phyloP scores from a whole-genome alignment of 1,284 basidiomycete genomes.

The Phellinidium pouzarii region DNA sequence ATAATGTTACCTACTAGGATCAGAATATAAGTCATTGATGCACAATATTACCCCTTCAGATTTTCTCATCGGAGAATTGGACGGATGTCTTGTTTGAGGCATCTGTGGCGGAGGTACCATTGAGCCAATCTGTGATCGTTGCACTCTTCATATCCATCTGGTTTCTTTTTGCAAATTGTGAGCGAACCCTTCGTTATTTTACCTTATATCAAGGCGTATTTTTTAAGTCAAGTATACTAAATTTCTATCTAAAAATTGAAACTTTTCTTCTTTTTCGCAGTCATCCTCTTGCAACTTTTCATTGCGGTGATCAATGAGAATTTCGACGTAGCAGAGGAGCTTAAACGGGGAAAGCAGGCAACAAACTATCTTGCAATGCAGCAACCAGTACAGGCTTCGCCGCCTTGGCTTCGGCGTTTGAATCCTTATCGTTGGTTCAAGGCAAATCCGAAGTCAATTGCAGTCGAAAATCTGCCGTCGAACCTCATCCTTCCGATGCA shows the following conservation, averaged over 20 bases:
- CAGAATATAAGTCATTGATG: neutral
- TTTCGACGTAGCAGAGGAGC: slow-evolving; percentile 89
- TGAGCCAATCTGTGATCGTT: slow-evolving; percentile 70
- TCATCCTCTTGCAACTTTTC: slow-evolving; percentile 96
- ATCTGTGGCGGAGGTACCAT: slow-evolving; percentile 54
- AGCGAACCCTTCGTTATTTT: slow-evolving; percentile 28
- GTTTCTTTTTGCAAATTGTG: slow-evolving; percentile 92
- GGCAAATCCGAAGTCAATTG: slow-evolving; percentile 67
- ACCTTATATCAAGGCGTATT: slow-evolving; percentile 1
- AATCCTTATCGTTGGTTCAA: slow-evolving; percentile 88
- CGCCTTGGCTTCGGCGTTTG: slow-evolving; percentile 67
- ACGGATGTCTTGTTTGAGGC: slow-evolving; percentile 74
- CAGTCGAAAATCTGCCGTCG: slow-evolving; percentile 64
- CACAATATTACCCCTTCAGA: slow-evolving; percentile 35
- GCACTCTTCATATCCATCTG: slow-evolving; percentile 78
- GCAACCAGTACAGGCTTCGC: slow-evolving; percentile 43
- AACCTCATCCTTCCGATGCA: slow-evolving; percentile 72
- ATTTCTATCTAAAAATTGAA: too few species aligned
- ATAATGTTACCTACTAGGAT: neutral
- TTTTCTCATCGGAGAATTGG: slow-evolving; percentile 97
- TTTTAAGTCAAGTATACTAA: slow-evolving; percentile 16
- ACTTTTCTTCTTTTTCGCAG: slow-evolving; percentile 32
- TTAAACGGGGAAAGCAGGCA: slow-evolving; percentile 81
- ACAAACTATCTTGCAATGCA: slow-evolving; percentile 57
- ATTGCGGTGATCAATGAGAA: slow-evolving; percentile 99